Evolutionary conservation across 139 green algal genomes (phyloP).

Genomic region (Spirogloea muscicola): DNA sequence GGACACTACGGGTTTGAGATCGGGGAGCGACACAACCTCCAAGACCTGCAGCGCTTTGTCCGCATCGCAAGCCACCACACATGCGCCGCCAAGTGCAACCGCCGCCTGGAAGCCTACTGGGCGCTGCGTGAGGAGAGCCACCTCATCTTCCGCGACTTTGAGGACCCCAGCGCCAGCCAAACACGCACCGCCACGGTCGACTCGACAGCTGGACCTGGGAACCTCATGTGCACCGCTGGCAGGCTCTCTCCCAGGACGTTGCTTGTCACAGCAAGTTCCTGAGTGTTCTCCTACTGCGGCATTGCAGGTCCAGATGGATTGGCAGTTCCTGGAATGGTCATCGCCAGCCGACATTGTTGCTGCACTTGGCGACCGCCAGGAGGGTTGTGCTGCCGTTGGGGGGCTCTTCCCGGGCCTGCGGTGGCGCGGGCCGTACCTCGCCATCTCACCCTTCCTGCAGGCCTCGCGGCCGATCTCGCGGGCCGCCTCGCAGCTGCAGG

Average conservation of each 20-base stretch:
- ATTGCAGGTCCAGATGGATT: constrained; percentile 12
- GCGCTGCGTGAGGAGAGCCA: too few relatives aligned
- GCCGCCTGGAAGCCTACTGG: too few relatives aligned
- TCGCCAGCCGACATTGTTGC: not conserved
- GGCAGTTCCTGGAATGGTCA: constrained; percentile 2
- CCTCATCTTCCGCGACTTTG: too few relatives aligned
- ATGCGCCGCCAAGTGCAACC: too few relatives aligned
- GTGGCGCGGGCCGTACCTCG: not conserved
- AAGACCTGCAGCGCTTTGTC: constrained; percentile 7
- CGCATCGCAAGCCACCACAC: too few relatives aligned
- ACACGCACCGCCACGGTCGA: too few relatives aligned
- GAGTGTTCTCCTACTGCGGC: too few relatives aligned
- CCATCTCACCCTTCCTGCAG: not conserved
- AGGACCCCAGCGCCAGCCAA: too few relatives aligned
- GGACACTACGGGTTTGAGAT: constrained; percentile 7
- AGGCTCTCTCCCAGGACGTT: too few relatives aligned
- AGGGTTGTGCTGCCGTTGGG: not conserved
- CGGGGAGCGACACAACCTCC: not conserved
- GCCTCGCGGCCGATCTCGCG: not conserved
- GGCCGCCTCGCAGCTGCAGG: not conserved
- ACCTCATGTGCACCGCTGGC: too few relatives aligned
- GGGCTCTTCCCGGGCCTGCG: constrained; percentile 16
- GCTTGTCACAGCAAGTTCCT: too few relatives aligned
- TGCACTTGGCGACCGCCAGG: not conserved
- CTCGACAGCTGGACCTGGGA: too few relatives aligned